A percentile compares a stretch with the other conserved stretches of the same genome.
Evolutionary conservation across 176 grass and related monocot genomes (phyloP).

Genomic region (Aegilops umbellulata): DNA sequence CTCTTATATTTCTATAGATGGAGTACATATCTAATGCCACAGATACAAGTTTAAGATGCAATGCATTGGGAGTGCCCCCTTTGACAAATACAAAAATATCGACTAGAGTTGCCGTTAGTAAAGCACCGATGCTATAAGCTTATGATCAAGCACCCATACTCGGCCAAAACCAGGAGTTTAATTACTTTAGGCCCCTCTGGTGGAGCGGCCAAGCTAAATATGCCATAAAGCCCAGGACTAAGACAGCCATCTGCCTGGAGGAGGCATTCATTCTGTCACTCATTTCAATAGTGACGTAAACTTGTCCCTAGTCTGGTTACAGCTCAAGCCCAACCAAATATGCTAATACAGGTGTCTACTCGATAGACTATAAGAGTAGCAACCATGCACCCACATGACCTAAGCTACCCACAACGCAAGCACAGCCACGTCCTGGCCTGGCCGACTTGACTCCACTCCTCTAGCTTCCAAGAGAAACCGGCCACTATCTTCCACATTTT

Average conservation of each 20-base stretch:
- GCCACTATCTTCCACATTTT: not conserved
- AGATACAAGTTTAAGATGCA: not conserved
- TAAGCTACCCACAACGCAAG: not conserved
- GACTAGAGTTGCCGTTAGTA: too few relatives aligned
- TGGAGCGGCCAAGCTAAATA: not conserved
- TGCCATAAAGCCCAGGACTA: not conserved
- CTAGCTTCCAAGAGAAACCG: not conserved
- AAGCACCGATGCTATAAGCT: too few relatives aligned
- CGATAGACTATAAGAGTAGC: not conserved
- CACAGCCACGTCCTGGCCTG: not conserved
- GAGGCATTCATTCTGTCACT: not conserved
- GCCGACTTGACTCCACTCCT: not conserved
- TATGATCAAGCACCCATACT: too few relatives aligned
- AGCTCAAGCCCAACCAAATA: not conserved
- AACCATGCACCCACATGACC: not conserved
- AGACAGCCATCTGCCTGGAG: not conserved
- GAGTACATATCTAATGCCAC: too few relatives aligned
- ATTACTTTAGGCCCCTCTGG: not conserved
- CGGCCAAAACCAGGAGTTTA: not conserved
- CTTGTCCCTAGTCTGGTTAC: not conserved
- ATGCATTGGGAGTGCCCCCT: not conserved
- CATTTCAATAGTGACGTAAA: not conserved
- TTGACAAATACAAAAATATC: not conserved
- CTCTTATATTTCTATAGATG: too few relatives aligned
- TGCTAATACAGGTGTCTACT: not conserved